Base-by-base conservation (phyloP, 345 rosid species). In the Atalantia buxifolia region DNA sequence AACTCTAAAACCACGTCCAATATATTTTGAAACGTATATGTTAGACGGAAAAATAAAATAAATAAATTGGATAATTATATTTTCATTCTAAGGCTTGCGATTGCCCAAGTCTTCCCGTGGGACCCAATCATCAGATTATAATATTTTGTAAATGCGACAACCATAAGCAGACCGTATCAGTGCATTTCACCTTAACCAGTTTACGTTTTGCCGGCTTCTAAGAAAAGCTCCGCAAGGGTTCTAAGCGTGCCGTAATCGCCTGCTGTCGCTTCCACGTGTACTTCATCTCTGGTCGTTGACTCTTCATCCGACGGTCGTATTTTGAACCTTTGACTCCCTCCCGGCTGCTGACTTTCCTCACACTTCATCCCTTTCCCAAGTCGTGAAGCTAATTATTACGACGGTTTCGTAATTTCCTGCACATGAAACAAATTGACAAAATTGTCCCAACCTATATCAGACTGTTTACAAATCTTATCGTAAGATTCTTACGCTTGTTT, bases 131-230 rank as follows among this genome's bases (percentile, higher is more conserved):
- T 25, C 65, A 35, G 65, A 69, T 60, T 76, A 48, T 27, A 80
- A 36, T 36, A 48, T 80, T 75, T 35, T 16, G 22, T 25, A 9
- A 36, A 18, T 18, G 24, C 25, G 81, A 64, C 79, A 35, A 75
- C 3, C 42, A 38, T 48, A 59, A 61, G 78, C 71, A 1, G 66
- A 69, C 82, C 8, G 45, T 25, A 63, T 75, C 60, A 63, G 28
- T 63, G 79, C 60, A n/a, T 14, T 56, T 22, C 60, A 28, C 69
- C 71, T 55, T 56, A 75, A 30, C 76, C 55, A 33, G 31, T 55
- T 36, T 50, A 16, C 33, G 56, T 22, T 76, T 72, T 69, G 79
- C 77, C 68, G 69, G 79, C 66, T 66, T 77, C 70, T 65, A 55
- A 64, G 67, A 55, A 56, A 55, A 57, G 38, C 42, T 16, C 16